A percentile compares a stretch with the other conserved stretches of the same genome.
Evolutionary conservation across 1,284 basidiomycete species (phyloP).

Genomic region (Cryptococcus sp.): DNA sequence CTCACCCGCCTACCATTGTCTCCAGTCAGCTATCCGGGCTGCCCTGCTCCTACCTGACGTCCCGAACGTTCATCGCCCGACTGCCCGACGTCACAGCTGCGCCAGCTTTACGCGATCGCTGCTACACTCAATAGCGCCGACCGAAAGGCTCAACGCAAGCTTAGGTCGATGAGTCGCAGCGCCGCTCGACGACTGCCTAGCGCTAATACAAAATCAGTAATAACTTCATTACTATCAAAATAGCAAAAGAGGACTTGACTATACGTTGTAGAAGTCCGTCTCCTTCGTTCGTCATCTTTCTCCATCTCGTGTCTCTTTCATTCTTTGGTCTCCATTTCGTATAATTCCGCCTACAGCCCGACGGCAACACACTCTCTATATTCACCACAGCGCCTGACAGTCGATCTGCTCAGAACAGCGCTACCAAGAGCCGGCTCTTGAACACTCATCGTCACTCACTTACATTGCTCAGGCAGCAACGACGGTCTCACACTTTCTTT

Average conservation of each 20-base stretch:
- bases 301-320: not conserved
- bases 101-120: too few relatives aligned
- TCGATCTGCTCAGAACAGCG: slow-evolving; percentile 12
- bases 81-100: too few relatives aligned
- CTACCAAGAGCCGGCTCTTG: slow-evolving; percentile 11
- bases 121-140: too few relatives aligned
- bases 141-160: too few relatives aligned
- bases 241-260: not conserved
- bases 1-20: too few relatives aligned
- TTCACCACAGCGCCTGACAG: slow-evolving; percentile 5
- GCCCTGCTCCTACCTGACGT: too few relatives aligned
- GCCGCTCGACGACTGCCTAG: too few relatives aligned
- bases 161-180: too few relatives aligned
- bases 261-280: not conserved
- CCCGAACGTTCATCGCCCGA: too few relatives aligned
- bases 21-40: too few relatives aligned
- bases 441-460: not conserved
- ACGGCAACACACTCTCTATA: slow-evolving; percentile 14
- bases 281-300: not conserved
- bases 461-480: not conserved
- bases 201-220: too few relatives aligned
- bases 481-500: not conserved
- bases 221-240: not conserved
- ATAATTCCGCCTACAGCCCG: slow-evolving; percentile 2
- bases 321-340: not conserved